Conservation (phyloP, 148 eudicot genomes). For the Silene latifolia region DNA sequence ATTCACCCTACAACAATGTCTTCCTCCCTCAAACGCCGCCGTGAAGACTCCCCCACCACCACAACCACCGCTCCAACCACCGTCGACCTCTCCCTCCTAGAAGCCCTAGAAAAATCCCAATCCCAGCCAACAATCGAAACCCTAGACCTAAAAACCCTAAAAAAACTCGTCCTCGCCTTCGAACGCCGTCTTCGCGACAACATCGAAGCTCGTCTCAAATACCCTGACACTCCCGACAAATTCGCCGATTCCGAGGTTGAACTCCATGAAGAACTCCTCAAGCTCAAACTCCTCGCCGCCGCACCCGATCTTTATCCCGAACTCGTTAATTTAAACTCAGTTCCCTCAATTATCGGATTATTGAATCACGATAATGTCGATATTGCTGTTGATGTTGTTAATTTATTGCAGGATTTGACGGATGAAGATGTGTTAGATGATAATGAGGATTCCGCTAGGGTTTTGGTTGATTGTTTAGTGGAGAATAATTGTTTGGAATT, state of each 20-base stretch:
- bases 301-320: slow-evolving; percentile 87
- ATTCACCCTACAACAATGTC: slow-evolving; percentile 19
- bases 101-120: slow-evolving; percentile 72
- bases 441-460: slow-evolving; percentile 70
- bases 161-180: slow-evolving; percentile 73
- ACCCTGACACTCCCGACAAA: slow-evolving; percentile 78
- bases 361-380: slow-evolving; percentile 79
- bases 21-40: slow-evolving; percentile 45
- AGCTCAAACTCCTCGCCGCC: slow-evolving; percentile 77
- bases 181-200: slow-evolving; percentile 93
- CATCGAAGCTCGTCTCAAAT: slow-evolving; percentile 86
- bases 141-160: slow-evolving; percentile 80
- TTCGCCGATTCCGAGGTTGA: slow-evolving; percentile 94
- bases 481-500: slow-evolving; percentile 83
- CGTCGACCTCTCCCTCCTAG: slow-evolving; percentile 81
- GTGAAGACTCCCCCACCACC: slow-evolving; percentile 28
- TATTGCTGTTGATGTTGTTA: slow-evolving; percentile 70
- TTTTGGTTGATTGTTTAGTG: slow-evolving; percentile 64
- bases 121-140: slow-evolving; percentile 57
- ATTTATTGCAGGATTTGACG: slow-evolving; percentile 68
- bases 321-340: slow-evolving; percentile 47
- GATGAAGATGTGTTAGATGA: slow-evolving; percentile 86
- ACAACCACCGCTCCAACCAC: slow-evolving; percentile 6
- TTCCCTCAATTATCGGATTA: slow-evolving; percentile 60
- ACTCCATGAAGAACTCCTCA: slow-evolving; percentile 81